Base-by-base conservation (phyloP, 2,329 filamentous ascomycete species). In the Trichophyton schoenleinii region DNA sequence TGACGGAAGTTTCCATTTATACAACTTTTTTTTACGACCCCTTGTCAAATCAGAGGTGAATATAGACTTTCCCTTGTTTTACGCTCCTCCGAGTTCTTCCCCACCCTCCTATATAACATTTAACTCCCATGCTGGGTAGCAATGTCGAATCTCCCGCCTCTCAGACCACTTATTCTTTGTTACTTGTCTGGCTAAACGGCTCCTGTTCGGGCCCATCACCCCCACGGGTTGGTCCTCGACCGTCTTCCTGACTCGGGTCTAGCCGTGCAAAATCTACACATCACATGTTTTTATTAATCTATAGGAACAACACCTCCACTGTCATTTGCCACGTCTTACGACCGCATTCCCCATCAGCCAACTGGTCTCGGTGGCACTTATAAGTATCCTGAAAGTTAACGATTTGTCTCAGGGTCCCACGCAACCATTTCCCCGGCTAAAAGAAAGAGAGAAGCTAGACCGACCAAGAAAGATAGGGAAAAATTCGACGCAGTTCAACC, bases 371-470 rank as follows among this genome's bases (percentile, higher is more conserved):
- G 49, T 55, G 49, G 49, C 49, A 55, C 49, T 31, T 28, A 55
- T 49, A 36, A n/a, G 49, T 55, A 55, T 28, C 34, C 25, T 55
- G 49, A 55, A 55, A 55, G 49, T 55, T 55, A 55, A 55, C 49
- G 9, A 55, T 55, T 15, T 28, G 25, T 55, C 34, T 36, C 15
- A 20, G 34, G 49, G 49, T 25, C 49, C 49, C 28, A 34, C 31
- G 15, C 49, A 18, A 55, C 18, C 31, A 34, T 9, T 36, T 49
- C 9, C 9, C 46, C 41, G 11, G 41, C 6, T 6, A n/a, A 44
- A n/a, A 44, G 13, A 15, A 44, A 13, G 11, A 36, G 34, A 36
- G 34, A 13, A 36, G 34, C 34, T 36, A 11, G 34, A 36, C 11
- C 34, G 11, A 36, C 34, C 34, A 36, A 44, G 15, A 18, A 44